A percentile compares a stretch with the other conserved stretches of the same genome.
Evolutionary conservation across 495 filamentous ascomycete genomes (phyloP).

Genomic region (Trichoderma reesei): DNA sequence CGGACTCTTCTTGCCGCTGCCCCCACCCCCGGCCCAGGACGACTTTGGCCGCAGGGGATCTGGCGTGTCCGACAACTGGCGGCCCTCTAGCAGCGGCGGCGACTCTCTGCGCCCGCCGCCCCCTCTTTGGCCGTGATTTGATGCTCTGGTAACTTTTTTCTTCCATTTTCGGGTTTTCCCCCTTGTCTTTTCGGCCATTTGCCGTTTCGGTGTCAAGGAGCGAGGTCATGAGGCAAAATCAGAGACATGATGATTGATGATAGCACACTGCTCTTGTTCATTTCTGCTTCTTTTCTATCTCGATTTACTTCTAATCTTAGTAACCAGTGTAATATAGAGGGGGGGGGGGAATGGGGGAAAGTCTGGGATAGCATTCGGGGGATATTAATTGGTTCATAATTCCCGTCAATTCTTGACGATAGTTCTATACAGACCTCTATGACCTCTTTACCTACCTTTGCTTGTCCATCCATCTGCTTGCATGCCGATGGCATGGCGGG

Average conservation of each 20-base stretch:
- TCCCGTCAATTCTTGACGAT: not conserved
- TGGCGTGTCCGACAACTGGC: not conserved
- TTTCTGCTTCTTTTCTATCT: not conserved
- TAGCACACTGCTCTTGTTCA: not conserved
- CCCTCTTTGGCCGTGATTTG: not conserved
- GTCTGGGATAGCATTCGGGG: not conserved
- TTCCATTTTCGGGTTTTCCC: not conserved
- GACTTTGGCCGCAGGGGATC: slow-evolving; percentile 20
- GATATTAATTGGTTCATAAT: not conserved
- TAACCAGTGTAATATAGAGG: slow-evolving; percentile 1
- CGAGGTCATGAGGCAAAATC: not conserved
- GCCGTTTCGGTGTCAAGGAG: not conserved
- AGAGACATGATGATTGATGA: slow-evolving; percentile 7
- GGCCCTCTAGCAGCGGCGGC: slow-evolving; percentile 31
- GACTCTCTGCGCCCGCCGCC: slow-evolving; percentile 15
- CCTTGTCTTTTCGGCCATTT: not conserved
- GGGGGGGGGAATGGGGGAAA: not conserved
- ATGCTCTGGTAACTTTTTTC: not conserved
- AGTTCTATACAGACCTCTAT: not conserved
- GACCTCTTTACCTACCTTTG: not conserved
- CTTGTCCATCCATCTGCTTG: not conserved
- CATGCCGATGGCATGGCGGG: not conserved
- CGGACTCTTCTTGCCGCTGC: slow-evolving; percentile 74
- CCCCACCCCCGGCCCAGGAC: slow-evolving; percentile 19
- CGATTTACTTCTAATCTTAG: not conserved